Base-by-base conservation (phyloP, 345 rosid genomes). In the Pistacia integerrima region DNA sequence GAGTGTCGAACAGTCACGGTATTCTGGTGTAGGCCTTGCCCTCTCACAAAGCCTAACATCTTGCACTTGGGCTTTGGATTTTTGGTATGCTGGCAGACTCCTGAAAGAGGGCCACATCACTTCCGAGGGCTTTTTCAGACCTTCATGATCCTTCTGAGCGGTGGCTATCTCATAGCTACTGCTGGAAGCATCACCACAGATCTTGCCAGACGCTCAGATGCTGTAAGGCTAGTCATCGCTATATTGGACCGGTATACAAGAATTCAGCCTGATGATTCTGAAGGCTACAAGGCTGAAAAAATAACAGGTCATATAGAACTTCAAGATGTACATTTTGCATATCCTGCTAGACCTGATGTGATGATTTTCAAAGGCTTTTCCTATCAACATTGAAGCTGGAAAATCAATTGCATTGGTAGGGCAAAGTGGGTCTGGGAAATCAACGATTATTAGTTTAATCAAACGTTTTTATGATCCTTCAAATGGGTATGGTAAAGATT, bases 401-500 rank as follows among this genome's bases (percentile, higher is more conserved):
- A 90, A 84, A 79, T 88, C 96, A 20, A 90, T 91, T 0, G 97
- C 93, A 3, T 70, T 92, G 25, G 95, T 92, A 2, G 97, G 97
- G 55, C 88, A 86, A 74, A 90, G 97, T 18, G 97, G 93, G 18
- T 93, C 91, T 0, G 97, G 97, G 2, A 93, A 93, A 41, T 93
- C 97, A 4, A 93, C 94, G 0, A 78, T 91, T 44, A 86, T 93
- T 2, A 87, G 91, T 11, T 63, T 93, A 46, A 85, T 91, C 36
- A 88, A 91, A 64, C 77, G 95, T 57, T 93, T 88, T n/a, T 91
- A 93, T 20, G 93, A 93, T 11, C 92, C 95, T 0, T 65, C 79
- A 0, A 82, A 64, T n/a, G 9, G 95, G 95, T 0, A 35, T 3
- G 0, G 85, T 93, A 17, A 82, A 77, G 62, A 82, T 93, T 3